These are phyloP conservation scores for Clitoria ternatea DNA, from an alignment of 306 rosid genomes.

Conservation along the genomic window DNA sequence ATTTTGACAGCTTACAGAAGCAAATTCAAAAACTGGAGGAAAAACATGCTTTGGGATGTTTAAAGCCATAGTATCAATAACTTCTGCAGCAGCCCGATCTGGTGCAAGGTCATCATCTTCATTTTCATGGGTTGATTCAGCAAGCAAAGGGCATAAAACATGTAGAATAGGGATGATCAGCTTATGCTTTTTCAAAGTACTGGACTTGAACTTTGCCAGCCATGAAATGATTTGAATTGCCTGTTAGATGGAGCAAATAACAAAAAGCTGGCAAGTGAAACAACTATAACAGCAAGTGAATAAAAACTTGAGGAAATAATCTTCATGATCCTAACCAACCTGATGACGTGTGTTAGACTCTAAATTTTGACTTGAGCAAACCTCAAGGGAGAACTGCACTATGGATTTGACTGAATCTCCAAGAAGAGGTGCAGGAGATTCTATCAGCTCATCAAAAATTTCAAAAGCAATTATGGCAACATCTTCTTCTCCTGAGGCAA, in stretches of 20 bases:
- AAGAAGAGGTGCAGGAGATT: conserved; percentile 98
- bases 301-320: neutral
- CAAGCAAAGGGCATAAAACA: conserved; percentile 90
- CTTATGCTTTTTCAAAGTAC: conserved; percentile 82
- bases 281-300: conserved; percentile 10
- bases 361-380: conserved; percentile 87
- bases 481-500: conserved; percentile 95
- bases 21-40: conserved; percentile 77
- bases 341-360: conserved; percentile 97
- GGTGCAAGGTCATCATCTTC: conserved; percentile 98
- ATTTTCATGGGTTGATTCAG: conserved; percentile 72
- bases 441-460: conserved; percentile 96
- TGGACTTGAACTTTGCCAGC: conserved; percentile 92
- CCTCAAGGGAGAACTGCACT: conserved; percentile 98
- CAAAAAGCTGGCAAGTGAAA: conserved; percentile 17
- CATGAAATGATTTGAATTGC: conserved; percentile 94
- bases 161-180: conserved; percentile 83
- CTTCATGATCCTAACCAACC: conserved; percentile 49
- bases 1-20: conserved; percentile 78
- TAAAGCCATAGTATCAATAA: conserved; percentile 93
- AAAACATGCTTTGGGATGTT: conserved; percentile 83
- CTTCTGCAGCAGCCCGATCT: conserved; percentile 98
- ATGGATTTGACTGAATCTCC: conserved; percentile 94
- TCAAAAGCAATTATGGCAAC: conserved; percentile 95
- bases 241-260: conserved; percentile 45